These are phyloP conservation scores for Drechslerella stenobrocha DNA, from an alignment of 2,329 filamentous ascomycete genomes.

Conservation along the genomic window DNA sequence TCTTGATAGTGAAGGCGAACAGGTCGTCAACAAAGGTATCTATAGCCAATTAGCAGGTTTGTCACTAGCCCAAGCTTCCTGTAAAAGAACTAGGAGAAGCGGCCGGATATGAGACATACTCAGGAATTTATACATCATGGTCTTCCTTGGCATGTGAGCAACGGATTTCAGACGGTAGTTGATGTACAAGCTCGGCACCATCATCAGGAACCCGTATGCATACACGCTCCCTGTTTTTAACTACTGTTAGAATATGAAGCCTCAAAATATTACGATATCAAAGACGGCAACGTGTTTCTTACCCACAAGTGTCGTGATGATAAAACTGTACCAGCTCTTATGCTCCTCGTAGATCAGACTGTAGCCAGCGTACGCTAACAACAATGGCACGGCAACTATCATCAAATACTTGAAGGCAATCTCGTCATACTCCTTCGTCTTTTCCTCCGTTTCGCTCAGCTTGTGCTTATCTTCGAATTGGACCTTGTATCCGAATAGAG, in stretches of 20 bases:
- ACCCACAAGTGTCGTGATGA: conserved; percentile 88
- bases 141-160: conserved; percentile 93
- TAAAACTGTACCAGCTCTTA: conserved; percentile 97
- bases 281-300: conserved; percentile 59
- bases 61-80: no score
- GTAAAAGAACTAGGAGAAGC: no score
- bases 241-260: conserved; percentile 9
- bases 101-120: conserved; percentile 29
- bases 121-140: conserved; percentile 64
- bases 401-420: conserved; percentile 99
- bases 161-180: conserved; percentile 96
- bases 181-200: conserved; percentile 97
- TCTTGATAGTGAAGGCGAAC: conserved; percentile 99
- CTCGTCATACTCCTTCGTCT: conserved; percentile 97
- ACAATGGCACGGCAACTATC: conserved; percentile 81
- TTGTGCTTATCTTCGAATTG: conserved; percentile 96
- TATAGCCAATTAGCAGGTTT: conserved; percentile 57
- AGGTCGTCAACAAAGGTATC: conserved; percentile 99
- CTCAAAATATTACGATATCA: neutral
- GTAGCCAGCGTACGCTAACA: conserved; percentile 87
- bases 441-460: conserved; percentile 90
- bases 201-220: conserved; percentile 98
- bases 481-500: conserved; percentile 75
- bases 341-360: conserved; percentile 89
- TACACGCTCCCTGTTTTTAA: conserved; percentile 65